phyloP scores from a whole-genome alignment of 2,329 filamentous ascomycete species.

The Orbilia oligospora region DNA sequence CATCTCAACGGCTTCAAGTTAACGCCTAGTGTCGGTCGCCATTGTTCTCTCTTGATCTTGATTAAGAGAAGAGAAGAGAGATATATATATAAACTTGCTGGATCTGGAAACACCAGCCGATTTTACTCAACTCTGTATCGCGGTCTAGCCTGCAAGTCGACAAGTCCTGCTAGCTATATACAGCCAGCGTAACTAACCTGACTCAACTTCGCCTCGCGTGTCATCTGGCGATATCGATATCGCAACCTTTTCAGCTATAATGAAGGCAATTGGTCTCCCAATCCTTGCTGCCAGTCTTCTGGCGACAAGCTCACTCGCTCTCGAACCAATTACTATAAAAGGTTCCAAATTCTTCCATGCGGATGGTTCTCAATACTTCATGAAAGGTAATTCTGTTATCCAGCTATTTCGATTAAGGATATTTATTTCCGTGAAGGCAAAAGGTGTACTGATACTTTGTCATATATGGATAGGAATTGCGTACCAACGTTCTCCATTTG shows the following conservation, averaged over 20 bases:
- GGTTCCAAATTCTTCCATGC: conserved; percentile 83
- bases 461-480: conserved; percentile 75
- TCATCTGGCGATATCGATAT: neutral
- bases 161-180: neutral
- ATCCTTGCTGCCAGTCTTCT: conserved; percentile 29
- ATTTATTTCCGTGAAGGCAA: neutral
- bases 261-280: conserved; percentile 36
- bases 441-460: conserved; percentile 11
- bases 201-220: conserved; percentile 7
- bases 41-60: neutral
- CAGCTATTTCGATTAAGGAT: neutral
- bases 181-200: neutral
- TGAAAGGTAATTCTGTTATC: conserved; percentile 76
- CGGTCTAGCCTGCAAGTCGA: neutral
- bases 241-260: conserved; percentile 5
- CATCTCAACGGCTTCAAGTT: neutral
- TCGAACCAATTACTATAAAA: conserved; percentile 58
- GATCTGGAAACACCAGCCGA: neutral
- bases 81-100: neutral
- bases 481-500: conserved; percentile 76
- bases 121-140: neutral
- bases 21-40: neutral
- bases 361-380: conserved; percentile 84
- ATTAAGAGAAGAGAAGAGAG: neutral
- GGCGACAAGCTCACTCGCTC: conserved; percentile 32